phyloP scores from a whole-genome alignment of 768 basidiomycete species.

The Psilocybe sp. region DNA sequence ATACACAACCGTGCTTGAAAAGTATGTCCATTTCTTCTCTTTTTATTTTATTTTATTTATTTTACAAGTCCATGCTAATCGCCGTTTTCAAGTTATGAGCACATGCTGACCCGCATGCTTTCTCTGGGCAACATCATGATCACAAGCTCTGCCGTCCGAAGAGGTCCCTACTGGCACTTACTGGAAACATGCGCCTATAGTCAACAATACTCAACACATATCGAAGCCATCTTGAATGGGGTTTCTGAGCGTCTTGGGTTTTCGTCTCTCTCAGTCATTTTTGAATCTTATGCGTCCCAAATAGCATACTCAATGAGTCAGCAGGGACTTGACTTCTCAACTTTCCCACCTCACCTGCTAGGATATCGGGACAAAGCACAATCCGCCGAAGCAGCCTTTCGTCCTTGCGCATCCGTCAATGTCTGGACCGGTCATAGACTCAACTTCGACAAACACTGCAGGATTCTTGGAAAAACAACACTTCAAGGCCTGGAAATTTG shows the following conservation, averaged over 20 bases:
- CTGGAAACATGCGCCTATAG: constrained; percentile 61
- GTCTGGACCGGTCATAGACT: constrained; percentile 43
- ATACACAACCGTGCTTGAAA: constrained; percentile 41
- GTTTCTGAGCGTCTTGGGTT: constrained; percentile 72
- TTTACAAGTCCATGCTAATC: background rate
- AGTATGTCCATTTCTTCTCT: constrained; percentile 40
- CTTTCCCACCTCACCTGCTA: constrained; percentile 68
- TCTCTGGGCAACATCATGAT: constrained; percentile 78
- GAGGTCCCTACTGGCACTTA: constrained; percentile 86
- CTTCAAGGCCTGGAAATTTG: constrained; percentile 56
- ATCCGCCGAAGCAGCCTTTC: constrained; percentile 67
- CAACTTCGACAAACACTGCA: constrained; percentile 63
- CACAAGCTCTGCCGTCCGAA: constrained; percentile 69
- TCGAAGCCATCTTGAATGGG: constrained; percentile 52
- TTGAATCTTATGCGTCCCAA: constrained; percentile 75
- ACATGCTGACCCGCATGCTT: constrained; percentile 70
- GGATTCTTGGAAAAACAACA: constrained; percentile 45
- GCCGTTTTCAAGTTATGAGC: constrained; percentile 55
- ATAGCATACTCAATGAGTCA: constrained; percentile 65
- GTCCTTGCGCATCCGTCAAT: constrained; percentile 63
- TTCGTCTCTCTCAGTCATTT: constrained; percentile 55
- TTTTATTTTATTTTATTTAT: too few relatives aligned
- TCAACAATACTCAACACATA: constrained; percentile 36
- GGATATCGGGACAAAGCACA: constrained; percentile 71
- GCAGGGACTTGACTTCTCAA: constrained; percentile 48